phyloP scores from a whole-genome alignment of 371 early-diverging fungal species.

The Synchytrium microbalum region DNA sequence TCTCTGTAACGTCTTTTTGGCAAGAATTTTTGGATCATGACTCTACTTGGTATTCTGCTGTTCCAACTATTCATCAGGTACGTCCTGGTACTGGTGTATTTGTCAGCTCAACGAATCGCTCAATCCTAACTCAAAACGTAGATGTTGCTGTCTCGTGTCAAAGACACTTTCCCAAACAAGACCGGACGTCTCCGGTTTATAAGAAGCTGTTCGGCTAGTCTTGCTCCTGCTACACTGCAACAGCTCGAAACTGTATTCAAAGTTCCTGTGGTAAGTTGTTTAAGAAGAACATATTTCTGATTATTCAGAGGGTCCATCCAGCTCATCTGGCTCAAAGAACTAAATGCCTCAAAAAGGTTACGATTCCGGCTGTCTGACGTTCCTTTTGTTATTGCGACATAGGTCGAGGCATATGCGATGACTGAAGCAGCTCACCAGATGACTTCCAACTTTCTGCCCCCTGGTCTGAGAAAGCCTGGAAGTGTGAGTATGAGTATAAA shows the following conservation, averaged over 20 bases:
- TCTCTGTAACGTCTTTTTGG: conserved; percentile 77
- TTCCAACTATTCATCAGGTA: conserved; percentile 80
- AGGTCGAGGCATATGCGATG: conserved; percentile 75
- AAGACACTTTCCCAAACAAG: conserved; percentile 29
- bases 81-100: conserved; percentile 53
- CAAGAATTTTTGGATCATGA: conserved; percentile 49
- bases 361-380: no score
- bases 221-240: conserved; percentile 66
- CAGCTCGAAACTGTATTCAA: conserved; percentile 60
- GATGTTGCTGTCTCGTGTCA: conserved; percentile 18
- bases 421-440: conserved; percentile 88
- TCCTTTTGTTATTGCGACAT: neutral
- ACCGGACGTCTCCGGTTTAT: conserved; percentile 60
- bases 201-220: conserved; percentile 73
- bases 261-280: conserved; percentile 61
- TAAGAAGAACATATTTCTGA: neutral
- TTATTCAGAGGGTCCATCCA: neutral
- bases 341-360: no score
- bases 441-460: conserved; percentile 77
- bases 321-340: no score
- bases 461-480: conserved; percentile 65
- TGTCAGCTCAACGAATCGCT: conserved; percentile 36
- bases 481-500: conserved; percentile 10
- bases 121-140: no score
- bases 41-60: conserved; percentile 43